Evolutionary conservation across 495 filamentous ascomycete genomes (phyloP).

Genomic region (Xylaria telfairii): DNA sequence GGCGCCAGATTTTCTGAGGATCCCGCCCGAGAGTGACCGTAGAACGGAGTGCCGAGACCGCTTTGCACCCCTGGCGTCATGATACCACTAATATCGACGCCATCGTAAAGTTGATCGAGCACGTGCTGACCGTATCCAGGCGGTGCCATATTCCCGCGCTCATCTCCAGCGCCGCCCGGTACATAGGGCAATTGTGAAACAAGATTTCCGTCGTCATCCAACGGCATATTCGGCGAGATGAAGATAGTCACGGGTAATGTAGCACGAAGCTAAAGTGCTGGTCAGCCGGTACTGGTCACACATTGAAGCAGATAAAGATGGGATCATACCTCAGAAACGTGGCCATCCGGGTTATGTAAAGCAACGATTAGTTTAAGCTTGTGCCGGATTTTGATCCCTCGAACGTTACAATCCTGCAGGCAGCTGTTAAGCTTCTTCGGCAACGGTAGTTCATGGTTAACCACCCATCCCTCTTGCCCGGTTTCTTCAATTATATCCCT

Average conservation of each 20-base stretch:
- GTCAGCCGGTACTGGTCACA: conserved; percentile 24
- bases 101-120: conserved; percentile 87
- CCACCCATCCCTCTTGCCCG: conserved; percentile 75
- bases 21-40: conserved; percentile 72
- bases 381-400: conserved; percentile 85
- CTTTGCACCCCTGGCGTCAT: conserved; percentile 76
- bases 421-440: conserved; percentile 80
- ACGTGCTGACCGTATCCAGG: conserved; percentile 87
- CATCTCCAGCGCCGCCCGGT: conserved; percentile 38
- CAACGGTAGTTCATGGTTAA: conserved; percentile 70
- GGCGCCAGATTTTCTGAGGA: conserved; percentile 78
- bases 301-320: background rate
- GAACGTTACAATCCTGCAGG: conserved; percentile 82
- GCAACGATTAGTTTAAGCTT: conserved; percentile 86
- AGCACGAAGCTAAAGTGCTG: conserved; percentile 68
- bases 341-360: conserved; percentile 91
- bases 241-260: conserved; percentile 87
- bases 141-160: conserved; percentile 66
- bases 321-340: conserved; percentile 77
- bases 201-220: conserved; percentile 80
- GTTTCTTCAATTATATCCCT: conserved; percentile 73
- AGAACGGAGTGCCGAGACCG: conserved; percentile 77
- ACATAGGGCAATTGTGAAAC: conserved; percentile 58
- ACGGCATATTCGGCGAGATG: conserved; percentile 87
- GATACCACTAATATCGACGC: conserved; percentile 76